Percentiles rank a stretch among this genome's conserved stretches.
Conservation (phyloP, 2,329 filamentous ascomycete species). For the Bipolaris gigantea region DNA sequence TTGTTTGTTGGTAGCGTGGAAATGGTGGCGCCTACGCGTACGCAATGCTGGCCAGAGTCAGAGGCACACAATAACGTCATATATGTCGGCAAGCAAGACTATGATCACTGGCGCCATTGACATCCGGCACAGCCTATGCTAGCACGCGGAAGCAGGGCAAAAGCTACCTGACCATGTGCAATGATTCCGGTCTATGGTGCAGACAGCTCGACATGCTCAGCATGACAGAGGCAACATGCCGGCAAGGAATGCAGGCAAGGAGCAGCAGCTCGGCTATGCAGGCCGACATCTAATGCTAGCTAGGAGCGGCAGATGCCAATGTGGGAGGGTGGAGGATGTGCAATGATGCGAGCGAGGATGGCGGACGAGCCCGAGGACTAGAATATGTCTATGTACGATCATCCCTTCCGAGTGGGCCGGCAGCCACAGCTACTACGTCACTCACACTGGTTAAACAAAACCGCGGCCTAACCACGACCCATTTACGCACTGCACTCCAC, state of each 20-base stretch:
- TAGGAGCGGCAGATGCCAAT: constrained; percentile 6
- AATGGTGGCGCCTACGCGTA: constrained; percentile 11
- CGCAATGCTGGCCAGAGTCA: constrained; percentile 1
- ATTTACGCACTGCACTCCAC: constrained; percentile 3
- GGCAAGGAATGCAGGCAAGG: not conserved
- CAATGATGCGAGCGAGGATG: constrained; percentile 9
- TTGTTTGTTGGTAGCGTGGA: constrained; percentile 12
- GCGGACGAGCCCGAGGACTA: constrained; percentile 10
- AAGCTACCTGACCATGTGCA: not conserved
- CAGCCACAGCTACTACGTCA: constrained; percentile 24
- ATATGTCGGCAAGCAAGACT: constrained; percentile 5
- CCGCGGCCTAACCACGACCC: constrained; percentile 17
- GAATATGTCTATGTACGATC: constrained; percentile 5
- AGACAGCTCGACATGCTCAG: not conserved
- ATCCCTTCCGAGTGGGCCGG: constrained; percentile 9
- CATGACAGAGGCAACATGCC: not conserved
- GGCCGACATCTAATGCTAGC: not conserved
- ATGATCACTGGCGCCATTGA: constrained; percentile 19
- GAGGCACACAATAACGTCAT: constrained; percentile 21
- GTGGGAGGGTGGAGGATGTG: constrained; percentile 14
- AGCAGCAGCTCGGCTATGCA: constrained; percentile 1
- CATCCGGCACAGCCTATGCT: not conserved
- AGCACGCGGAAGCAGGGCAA: not conserved
- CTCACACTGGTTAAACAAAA: constrained; percentile 29
- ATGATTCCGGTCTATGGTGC: not conserved